Base-by-base conservation (phyloP, 164 flowering plant species). In the Sedum album region DNA sequence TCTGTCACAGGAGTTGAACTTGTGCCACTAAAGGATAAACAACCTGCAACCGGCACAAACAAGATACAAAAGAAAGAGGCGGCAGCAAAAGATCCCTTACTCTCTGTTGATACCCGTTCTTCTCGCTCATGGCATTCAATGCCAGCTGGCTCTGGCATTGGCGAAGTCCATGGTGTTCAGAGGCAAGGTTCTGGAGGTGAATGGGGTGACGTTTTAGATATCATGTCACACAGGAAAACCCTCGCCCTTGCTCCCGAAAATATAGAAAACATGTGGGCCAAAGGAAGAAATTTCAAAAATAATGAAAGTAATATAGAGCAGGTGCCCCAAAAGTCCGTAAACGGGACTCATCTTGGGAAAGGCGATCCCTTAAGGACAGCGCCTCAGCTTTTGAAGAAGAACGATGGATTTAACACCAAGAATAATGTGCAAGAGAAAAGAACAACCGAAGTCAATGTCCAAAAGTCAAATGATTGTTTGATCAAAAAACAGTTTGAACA, bases 241-340 rank as follows among this genome's bases (percentile, higher is more conserved):
- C 84, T 81, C 73, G 91, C 89, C 63, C 91, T 95, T 79, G 96
- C 98, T 70, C 97, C 99, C n/a, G 97, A 95, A 72, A 74, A 95
- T 80, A 85, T 92, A 77, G 97, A 95, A 26, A 90, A 89, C 78
- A 87, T 92, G 95, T 95, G 99, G 99, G 68, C 99, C 15, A 92
- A 90, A 76, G 97, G 97, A 63, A 78, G 83, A 77, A 77, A 90
- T 76, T 95, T 88, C 79, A 86, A 61, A 72, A 71, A 85, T 70
- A 86, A 84, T 66, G 90, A 84, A 53, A 77, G 74, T 67, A 76
- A 68, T 62, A 79, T 28, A 31, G 86, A 81, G 66, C 82, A 83
- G 66, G 78, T 65, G 36, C 55, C 72, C 15, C 72, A 75, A 60
- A 73, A 72, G 68, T 68, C 77, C 46, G 67, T 73, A 9, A 69